Evolutionary conservation across 441 rosid genomes (phyloP), one percentile per base, ranked within the genome.

Genomic region (Kokia cookei): DNA sequence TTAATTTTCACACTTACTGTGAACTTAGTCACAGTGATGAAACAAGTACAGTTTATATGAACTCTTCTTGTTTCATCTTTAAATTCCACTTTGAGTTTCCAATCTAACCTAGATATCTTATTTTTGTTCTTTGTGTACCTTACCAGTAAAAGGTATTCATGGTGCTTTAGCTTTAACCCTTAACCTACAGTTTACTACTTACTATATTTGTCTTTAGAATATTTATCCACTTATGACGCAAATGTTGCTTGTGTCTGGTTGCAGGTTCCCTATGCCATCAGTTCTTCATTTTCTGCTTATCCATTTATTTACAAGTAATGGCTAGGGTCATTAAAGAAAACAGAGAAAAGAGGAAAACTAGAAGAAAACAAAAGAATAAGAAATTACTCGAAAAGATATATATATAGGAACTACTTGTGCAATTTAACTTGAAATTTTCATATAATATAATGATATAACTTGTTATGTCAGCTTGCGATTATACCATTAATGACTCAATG

Each of bases 231-330:
- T 74, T 53, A 22, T 78, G 69, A 65, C 75, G 82, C 79, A 83
- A 71, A 53, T 48, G 17, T 75, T 32, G 47, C 77, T 79, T 80
- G 40, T 75, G 10, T 82, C 69, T 79, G 75, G 15, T 84, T 75
- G 66, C 91, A 91, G 98, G 94, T 59, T 90, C 78, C 66, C 63
- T 80, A 74, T 84, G 85, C 79, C 89, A 81, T 48, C 84, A 69
- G 73, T 71, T 91, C 73, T 86, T 88, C 73, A 81, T 86, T 37
- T 77, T 90, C 73, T 93, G 92, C 91, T 61, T 89, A 75, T 90
- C 85, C 9, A 37, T 37, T 37, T 37, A 37, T 37, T 37, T 37
- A 37, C 7, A 37, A 37, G 42, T 37, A 37, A 37, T 37, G 42
- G 42, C 42, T 37, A 37, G 9, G 42, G 42, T 37, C 43, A 40